phyloP scores from a whole-genome alignment of 106 monocot species.

The Dioscorea zingiberensis region DNA sequence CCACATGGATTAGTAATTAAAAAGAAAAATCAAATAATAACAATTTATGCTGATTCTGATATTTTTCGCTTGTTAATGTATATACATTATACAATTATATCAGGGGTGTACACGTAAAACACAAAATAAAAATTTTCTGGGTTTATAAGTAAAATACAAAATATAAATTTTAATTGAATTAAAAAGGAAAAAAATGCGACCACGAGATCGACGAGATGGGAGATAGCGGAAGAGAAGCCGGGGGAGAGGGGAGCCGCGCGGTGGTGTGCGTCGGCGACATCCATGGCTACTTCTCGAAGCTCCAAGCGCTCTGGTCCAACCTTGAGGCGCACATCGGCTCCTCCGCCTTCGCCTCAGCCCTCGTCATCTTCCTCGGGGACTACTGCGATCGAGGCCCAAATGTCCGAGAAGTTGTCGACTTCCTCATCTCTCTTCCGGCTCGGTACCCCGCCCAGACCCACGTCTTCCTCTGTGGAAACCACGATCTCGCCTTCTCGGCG shows the following conservation, averaged over 20 bases:
- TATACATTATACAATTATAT: no score
- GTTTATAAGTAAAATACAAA: no score
- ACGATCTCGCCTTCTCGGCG: conserved; percentile 95
- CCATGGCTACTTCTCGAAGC: conserved; percentile 51
- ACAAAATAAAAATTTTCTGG: no score
- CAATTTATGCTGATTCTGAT: no score
- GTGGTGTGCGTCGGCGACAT: conserved; percentile 76
- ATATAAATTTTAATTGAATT: no score
- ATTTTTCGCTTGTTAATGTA: no score
- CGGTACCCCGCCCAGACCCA: conserved; percentile 69
- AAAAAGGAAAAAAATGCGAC: no score
- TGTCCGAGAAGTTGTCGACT: conserved; percentile 65
- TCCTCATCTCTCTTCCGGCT: conserved; percentile 70
- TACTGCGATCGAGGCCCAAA: conserved; percentile 92
- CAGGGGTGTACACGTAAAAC: no score
- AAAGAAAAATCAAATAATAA: no score
- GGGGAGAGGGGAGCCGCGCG: not conserved
- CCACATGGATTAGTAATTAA: no score
- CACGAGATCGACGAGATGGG: no score
- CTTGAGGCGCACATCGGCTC: conserved; percentile 47
- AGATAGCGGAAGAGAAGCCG: no score
- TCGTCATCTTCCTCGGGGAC: conserved; percentile 96
- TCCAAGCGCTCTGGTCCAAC: conserved; percentile 68
- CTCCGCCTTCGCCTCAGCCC: conserved; percentile 58
- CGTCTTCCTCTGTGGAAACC: conserved; percentile 97